A percentile compares a stretch with the other conserved stretches of the same genome.
Conservation (phyloP, 345 rosid genomes). For the Populus euphratica region DNA sequence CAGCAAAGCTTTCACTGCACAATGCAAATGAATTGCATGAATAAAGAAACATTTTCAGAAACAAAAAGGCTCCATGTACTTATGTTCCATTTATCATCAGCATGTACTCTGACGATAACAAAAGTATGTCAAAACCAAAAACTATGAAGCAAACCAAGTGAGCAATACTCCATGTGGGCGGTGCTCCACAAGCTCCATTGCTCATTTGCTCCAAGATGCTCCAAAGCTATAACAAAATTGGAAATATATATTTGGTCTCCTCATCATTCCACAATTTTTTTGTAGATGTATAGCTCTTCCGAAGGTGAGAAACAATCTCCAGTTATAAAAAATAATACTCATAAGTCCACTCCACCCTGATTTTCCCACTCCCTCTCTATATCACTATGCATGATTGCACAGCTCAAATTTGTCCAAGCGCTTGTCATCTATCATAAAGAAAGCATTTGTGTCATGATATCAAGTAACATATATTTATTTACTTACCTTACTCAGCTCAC, state of each 20-base stretch:
- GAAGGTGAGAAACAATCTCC: background rate
- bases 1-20: constrained; percentile 22
- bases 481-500: constrained; percentile 54
- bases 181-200: constrained; percentile 5
- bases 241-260: background rate
- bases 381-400: background rate
- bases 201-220: constrained; percentile 3
- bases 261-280: background rate
- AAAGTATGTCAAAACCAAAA: background rate
- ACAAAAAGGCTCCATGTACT: constrained; percentile 25
- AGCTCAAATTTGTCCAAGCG: constrained; percentile 8
- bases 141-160: constrained; percentile 13
- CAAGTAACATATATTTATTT: constrained; percentile 39
- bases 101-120: background rate
- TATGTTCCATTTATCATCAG: constrained; percentile 29
- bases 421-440: constrained; percentile 11
- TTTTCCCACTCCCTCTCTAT: constrained; percentile 5
- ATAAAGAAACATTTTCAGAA: constrained; percentile 14
- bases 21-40: constrained; percentile 23
- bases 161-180: background rate
- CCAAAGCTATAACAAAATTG: constrained; percentile 3
- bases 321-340: constrained; percentile 1
- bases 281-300: background rate
- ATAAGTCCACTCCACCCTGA: background rate
- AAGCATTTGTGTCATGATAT: constrained; percentile 3